Percentiles rank a stretch among this genome's conserved stretches.
Evolutionary conservation across 2,329 filamentous ascomycete species (phyloP).

Genomic region (Colletotrichum acutatum): DNA sequence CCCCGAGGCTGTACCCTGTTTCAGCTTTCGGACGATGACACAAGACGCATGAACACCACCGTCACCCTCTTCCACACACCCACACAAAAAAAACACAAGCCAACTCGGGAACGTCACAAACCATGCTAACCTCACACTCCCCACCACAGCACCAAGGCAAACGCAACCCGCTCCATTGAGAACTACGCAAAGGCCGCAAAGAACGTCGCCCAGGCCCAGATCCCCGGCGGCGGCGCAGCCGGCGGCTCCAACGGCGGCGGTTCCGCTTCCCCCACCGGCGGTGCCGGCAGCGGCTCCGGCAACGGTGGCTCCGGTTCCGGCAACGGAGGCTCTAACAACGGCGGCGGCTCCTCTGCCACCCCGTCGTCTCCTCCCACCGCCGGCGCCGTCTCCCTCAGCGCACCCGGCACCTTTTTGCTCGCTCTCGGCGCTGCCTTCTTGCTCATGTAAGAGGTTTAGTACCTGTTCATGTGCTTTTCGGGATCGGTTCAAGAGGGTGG

Average conservation of each 20-base stretch:
- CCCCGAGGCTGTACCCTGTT: slow-evolving; percentile 2
- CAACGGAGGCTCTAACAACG: slow-evolving; percentile 25
- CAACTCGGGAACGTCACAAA: neutral
- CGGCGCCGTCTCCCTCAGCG: slow-evolving; percentile 47
- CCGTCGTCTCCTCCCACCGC: slow-evolving; percentile 28
- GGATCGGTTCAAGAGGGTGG: neutral
- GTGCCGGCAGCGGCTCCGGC: slow-evolving; percentile 25
- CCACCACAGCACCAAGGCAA: slow-evolving; percentile 55
- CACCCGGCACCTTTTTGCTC: slow-evolving; percentile 55
- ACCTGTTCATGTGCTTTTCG: neutral
- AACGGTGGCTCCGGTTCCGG: slow-evolving; percentile 37
- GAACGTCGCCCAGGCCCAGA: slow-evolving; percentile 40
- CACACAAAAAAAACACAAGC: neutral
- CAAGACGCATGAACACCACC: slow-evolving; percentile 6
- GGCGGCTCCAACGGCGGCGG: slow-evolving; percentile 33
- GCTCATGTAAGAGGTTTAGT: slow-evolving; percentile 44
- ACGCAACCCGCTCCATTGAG: slow-evolving; percentile 62
- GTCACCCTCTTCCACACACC: neutral
- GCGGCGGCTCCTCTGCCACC: slow-evolving; percentile 20
- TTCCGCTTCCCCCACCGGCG: slow-evolving; percentile 38
- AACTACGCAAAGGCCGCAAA: slow-evolving; percentile 57
- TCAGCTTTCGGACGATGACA: slow-evolving; percentile 31
- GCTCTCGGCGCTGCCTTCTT: slow-evolving; percentile 56
- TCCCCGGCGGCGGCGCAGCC: slow-evolving; percentile 35
- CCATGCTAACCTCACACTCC: slow-evolving; percentile 15